These are phyloP conservation scores for Lichtheimia ramosa DNA, from an alignment of 371 early-diverging fungal genomes.

Conservation along the genomic window DNA sequence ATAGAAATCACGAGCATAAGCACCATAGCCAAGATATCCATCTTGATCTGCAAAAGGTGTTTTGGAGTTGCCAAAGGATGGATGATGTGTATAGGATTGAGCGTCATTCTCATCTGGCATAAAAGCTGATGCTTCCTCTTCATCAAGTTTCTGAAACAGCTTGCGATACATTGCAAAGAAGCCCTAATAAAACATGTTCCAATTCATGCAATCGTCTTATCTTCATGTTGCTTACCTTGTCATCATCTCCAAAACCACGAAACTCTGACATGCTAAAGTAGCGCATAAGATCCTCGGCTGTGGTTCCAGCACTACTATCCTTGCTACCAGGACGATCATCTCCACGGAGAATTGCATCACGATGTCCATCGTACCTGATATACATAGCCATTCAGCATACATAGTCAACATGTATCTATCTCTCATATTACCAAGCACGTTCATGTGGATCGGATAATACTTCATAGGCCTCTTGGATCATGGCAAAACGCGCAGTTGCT, in stretches of 20 bases:
- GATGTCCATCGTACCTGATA: conserved; percentile 76
- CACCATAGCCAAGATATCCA: conserved; percentile 36
- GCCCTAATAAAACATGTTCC: conserved; percentile 36
- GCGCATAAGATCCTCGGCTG: conserved; percentile 65
- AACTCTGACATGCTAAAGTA: conserved; percentile 69
- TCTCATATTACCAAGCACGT: conserved; percentile 73
- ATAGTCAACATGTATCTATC: neutral
- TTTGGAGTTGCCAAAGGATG: conserved; percentile 61
- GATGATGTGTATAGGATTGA: conserved; percentile 39
- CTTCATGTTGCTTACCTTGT: conserved; percentile 19
- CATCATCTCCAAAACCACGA: conserved; percentile 65
- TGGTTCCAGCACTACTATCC: conserved; percentile 52
- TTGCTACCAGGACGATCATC: conserved; percentile 41
- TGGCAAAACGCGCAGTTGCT: conserved; percentile 82
- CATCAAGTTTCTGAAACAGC: conserved; percentile 74
- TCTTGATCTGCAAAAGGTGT: conserved; percentile 52
- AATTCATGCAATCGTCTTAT: neutral
- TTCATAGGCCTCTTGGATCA: conserved; percentile 91
- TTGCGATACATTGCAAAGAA: conserved; percentile 82
- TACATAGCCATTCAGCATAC: neutral
- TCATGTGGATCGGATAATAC: conserved; percentile 87
- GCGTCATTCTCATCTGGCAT: conserved; percentile 44
- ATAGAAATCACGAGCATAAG: conserved; percentile 69
- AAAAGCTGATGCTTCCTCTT: conserved; percentile 77
- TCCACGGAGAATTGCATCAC: conserved; percentile 80